Evolutionary conservation across 2,329 filamentous ascomycete genomes (phyloP).

Genomic region (Aurifilum marmelostoma): DNA sequence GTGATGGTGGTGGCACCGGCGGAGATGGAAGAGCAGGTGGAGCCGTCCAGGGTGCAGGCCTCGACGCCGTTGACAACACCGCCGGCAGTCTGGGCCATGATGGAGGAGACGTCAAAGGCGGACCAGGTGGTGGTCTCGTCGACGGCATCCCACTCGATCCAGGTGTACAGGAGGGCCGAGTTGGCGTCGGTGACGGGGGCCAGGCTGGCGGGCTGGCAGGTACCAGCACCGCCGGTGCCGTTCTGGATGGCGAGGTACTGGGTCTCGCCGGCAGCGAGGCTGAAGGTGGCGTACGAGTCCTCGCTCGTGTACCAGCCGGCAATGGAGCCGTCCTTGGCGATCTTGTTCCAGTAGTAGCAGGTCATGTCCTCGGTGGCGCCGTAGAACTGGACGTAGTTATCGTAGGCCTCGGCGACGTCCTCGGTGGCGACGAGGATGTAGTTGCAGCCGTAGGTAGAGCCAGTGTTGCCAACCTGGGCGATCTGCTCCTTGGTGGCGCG

Average conservation of each 20-base stretch:
- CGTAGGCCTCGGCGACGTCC: slow-evolving; percentile 44
- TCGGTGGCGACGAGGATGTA: slow-evolving; percentile 47
- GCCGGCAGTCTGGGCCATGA: slow-evolving; percentile 45
- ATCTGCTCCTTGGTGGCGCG: slow-evolving; percentile 52
- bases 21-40: slow-evolving; percentile 40
- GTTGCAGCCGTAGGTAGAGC: slow-evolving; percentile 55
- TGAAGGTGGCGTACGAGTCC: slow-evolving; percentile 45
- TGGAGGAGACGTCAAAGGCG: slow-evolving; percentile 54
- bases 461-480: slow-evolving; percentile 52
- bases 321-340: slow-evolving; percentile 47
- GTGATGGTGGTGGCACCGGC: slow-evolving; percentile 34
- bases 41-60: slow-evolving; percentile 43
- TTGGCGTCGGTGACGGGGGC: slow-evolving; percentile 39
- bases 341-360: slow-evolving; percentile 58
- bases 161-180: slow-evolving; percentile 50
- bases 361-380: slow-evolving; percentile 36
- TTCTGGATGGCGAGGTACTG: slow-evolving; percentile 49
- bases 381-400: slow-evolving; percentile 34
- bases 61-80: slow-evolving; percentile 43
- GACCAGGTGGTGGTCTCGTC: slow-evolving; percentile 51
- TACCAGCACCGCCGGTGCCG: slow-evolving; percentile 53
- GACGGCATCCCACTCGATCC: slow-evolving; percentile 54
- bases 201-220: slow-evolving; percentile 42
- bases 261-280: slow-evolving; percentile 41
- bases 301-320: slow-evolving; percentile 51